A percentile compares a stretch with the other conserved stretches of the same genome.
Conservation (phyloP, 2,329 filamentous ascomycete species). For the Balansia obtecta region DNA sequence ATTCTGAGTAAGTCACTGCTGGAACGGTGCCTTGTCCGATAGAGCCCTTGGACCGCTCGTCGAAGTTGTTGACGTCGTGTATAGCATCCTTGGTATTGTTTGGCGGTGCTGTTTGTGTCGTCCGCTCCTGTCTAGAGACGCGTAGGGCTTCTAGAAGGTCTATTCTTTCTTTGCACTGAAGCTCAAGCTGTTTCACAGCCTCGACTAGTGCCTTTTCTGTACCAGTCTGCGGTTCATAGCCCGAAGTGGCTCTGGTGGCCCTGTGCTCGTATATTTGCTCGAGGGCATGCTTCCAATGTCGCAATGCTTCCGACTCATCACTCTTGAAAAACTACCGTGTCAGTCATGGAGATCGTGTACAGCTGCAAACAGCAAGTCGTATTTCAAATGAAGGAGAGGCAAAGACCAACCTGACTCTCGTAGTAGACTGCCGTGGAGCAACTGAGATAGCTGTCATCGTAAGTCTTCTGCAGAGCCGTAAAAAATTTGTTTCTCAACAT, state of each 20-base stretch:
- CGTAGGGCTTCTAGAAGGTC: slow-evolving; percentile 75
- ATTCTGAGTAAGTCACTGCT: slow-evolving; percentile 63
- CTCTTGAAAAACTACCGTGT: slow-evolving; percentile 39
- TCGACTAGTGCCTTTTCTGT: slow-evolving; percentile 75
- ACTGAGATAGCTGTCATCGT: slow-evolving; percentile 89
- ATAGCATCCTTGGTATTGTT: slow-evolving; percentile 13
- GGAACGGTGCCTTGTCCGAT: slow-evolving; percentile 76
- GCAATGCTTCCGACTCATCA: slow-evolving; percentile 80
- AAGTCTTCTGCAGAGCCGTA: slow-evolving; percentile 85
- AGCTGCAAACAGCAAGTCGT: background rate
- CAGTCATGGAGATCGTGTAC: background rate
- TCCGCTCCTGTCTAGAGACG: slow-evolving; percentile 40
- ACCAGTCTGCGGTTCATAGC: slow-evolving; percentile 60
- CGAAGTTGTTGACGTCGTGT: slow-evolving; percentile 7
- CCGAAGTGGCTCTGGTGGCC: slow-evolving; percentile 58
- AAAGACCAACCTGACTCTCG: slow-evolving; percentile 60
- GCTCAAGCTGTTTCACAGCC: slow-evolving; percentile 68
- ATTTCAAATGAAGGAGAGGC: background rate
- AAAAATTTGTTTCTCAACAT: slow-evolving; percentile 45
- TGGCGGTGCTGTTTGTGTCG: slow-evolving; percentile 5
- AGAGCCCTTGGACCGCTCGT: slow-evolving; percentile 36
- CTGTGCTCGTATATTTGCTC: slow-evolving; percentile 83
- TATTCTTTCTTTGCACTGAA: slow-evolving; percentile 88
- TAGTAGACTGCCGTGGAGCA: slow-evolving; percentile 96
- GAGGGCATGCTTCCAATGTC: slow-evolving; percentile 81